phyloP scores from a whole-genome alignment of 2,329 filamentous ascomycete species.

The Calonectria pseudoturangicola region DNA sequence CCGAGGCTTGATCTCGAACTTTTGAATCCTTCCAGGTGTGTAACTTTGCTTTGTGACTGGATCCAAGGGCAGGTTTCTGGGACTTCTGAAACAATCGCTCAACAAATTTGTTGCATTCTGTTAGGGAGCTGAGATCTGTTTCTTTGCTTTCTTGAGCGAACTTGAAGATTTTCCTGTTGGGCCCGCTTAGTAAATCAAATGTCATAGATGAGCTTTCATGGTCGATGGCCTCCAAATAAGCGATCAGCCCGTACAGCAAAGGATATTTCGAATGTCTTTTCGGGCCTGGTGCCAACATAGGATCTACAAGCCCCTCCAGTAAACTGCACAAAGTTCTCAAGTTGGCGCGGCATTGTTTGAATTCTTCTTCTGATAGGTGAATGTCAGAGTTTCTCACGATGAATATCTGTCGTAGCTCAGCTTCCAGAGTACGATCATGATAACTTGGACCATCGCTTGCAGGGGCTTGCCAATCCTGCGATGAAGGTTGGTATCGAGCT shows the following conservation, averaged over 20 bases:
- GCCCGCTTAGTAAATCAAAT: constrained; percentile 1
- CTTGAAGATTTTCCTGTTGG: neutral
- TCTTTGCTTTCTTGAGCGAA: neutral
- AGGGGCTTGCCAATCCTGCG: too few relatives aligned
- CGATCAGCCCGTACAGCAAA: neutral
- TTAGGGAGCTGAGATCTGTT: neutral
- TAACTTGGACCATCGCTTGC: too few relatives aligned
- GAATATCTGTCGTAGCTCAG: neutral
- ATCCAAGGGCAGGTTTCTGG: neutral
- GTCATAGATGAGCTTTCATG: neutral
- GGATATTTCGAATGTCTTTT: neutral
- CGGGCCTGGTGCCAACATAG: too few relatives aligned
- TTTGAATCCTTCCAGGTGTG: neutral
- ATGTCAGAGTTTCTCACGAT: neutral
- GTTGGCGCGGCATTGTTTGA: neutral
- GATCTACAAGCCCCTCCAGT: neutral
- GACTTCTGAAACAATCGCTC: neutral
- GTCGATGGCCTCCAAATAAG: neutral
- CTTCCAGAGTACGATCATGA: neutral
- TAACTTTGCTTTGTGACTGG: neutral
- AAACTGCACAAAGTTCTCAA: neutral
- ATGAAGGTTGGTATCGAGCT: too few relatives aligned
- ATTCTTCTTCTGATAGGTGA: neutral
- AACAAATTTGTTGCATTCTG: neutral
- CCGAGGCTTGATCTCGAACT: neutral